Base-by-base conservation (phyloP, 495 filamentous ascomycete genomes). In the Penicillium lagena region DNA sequence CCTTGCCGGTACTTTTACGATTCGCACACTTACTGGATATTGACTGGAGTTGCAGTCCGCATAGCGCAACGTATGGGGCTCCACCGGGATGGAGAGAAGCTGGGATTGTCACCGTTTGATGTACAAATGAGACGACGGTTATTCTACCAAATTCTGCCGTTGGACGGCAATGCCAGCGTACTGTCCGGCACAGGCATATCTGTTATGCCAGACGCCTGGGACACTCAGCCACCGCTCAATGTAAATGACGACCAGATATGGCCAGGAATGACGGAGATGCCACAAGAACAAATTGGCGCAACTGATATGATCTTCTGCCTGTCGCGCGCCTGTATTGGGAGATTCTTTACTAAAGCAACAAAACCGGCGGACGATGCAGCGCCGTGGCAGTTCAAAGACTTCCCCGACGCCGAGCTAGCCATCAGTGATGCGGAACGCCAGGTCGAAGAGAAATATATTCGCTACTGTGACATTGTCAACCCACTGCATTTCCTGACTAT, bases 261-360 rank as follows among this genome's bases (percentile, higher is more conserved):
- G 46, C 51, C 72, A 9, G 62, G 50, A 2, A 61, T 61, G 54
- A 46, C 47, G 10, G 35, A 55, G 17, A 35, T 12, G 9, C 51
- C 51, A 12, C 11, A 17, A 11, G 70, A 81, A 30, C 73, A 80
- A 29, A 58, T 56, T 17, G 80, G 80, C 12, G 72, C 76, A 1
- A 88, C 86, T 3, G 86, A 91, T 43, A 86, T 89, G 81, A 85
- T 86, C 1, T 90, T 91, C 54, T 82, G 78, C 43, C 63, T 93
- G 12, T 78, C 85, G 7, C 74, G 81, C 8, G 81, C 71, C 44
- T 76, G 81, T 30, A 13, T 58, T 10, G 47, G 48, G 7, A 52
- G 49, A 12, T 45, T 46, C 7, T 46, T 52, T 12, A 42, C 43
- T 6, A 30, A 49, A 29, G 43, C 40, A 2, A 38, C 45, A 1